Conservation (phyloP, 495 filamentous ascomycete species). For the Penicillium macrosclerotiorum region DNA sequence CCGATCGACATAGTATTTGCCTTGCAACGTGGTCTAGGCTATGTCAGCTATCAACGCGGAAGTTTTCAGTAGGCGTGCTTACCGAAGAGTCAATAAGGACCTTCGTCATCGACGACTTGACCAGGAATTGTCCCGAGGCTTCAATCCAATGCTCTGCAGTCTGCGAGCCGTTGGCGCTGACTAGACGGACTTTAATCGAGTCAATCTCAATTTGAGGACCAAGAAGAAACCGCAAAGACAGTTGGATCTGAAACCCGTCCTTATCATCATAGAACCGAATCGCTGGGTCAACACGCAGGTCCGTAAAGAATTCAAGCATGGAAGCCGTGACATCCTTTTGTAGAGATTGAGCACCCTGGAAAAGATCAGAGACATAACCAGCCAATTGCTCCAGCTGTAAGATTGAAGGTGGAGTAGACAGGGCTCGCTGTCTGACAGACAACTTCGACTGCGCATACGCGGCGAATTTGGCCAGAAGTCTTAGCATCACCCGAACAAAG, state of each 20-base stretch:
- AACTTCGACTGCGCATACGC: slow-evolving; percentile 33
- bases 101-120: slow-evolving; percentile 40
- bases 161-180: slow-evolving; percentile 32
- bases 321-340: slow-evolving; percentile 64
- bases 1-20: slow-evolving; percentile 72
- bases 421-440: slow-evolving; percentile 32
- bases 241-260: slow-evolving; percentile 74
- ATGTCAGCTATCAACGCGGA: slow-evolving; percentile 21
- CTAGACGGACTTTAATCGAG: slow-evolving; percentile 63
- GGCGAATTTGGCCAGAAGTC: slow-evolving; percentile 72
- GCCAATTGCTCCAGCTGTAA: slow-evolving; percentile 55
- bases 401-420: slow-evolving; percentile 31
- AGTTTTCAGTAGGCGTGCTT: too few relatives aligned
- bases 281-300: slow-evolving; percentile 65
- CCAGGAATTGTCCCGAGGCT: slow-evolving; percentile 24
- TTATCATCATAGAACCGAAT: slow-evolving; percentile 66
- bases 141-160: slow-evolving; percentile 46
- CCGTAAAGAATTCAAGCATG: slow-evolving; percentile 69
- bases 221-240: slow-evolving; percentile 71
- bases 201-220: slow-evolving; percentile 67
- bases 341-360: slow-evolving; percentile 59
- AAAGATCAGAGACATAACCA: slow-evolving; percentile 64
- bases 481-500: slow-evolving; percentile 71
- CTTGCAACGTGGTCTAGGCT: slow-evolving; percentile 62
- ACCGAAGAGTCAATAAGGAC: slow-evolving; percentile 42